Conservation (phyloP, 768 basidiomycete genomes). For the Cyathus striatus region DNA sequence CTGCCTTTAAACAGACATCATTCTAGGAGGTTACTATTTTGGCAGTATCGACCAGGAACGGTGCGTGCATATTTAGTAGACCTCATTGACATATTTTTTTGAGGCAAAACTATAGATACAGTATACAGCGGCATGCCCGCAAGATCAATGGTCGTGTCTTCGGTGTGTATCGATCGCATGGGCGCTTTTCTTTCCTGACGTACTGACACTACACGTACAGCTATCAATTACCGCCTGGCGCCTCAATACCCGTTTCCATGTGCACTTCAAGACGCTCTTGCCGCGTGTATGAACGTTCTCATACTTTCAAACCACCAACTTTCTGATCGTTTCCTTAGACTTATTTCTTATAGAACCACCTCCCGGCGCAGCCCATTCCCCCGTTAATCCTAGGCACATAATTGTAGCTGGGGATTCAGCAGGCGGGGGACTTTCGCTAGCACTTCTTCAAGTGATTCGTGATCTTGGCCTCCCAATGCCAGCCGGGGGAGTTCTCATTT, state of each 20-base stretch:
- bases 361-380: conserved; percentile 63
- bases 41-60: conserved; percentile 77
- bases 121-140: conserved; percentile 79
- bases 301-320: not conserved
- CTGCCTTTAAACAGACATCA: not conserved
- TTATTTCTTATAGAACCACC: conserved; percentile 90
- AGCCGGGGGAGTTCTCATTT: conserved; percentile 85
- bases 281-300: conserved; percentile 59
- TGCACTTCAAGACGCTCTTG: conserved; percentile 82
- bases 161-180: conserved; percentile 42
- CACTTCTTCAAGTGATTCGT: conserved; percentile 82
- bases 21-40: conserved; percentile 75
- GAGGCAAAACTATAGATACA: conserved; percentile 38
- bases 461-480: conserved; percentile 79
- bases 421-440: conserved; percentile 82
- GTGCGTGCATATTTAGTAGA: conserved; percentile 18
- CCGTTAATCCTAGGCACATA: conserved; percentile 79
- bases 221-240: conserved; percentile 81
- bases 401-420: conserved; percentile 91
- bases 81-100: not conserved
- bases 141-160: conserved; percentile 93
- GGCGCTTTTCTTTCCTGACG: too few species aligned
- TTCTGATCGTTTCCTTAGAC: too few species aligned
- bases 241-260: conserved; percentile 98
- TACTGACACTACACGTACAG: too few species aligned